Conservation (phyloP, 164 flowering plant genomes). For the Malania oleifera region DNA sequence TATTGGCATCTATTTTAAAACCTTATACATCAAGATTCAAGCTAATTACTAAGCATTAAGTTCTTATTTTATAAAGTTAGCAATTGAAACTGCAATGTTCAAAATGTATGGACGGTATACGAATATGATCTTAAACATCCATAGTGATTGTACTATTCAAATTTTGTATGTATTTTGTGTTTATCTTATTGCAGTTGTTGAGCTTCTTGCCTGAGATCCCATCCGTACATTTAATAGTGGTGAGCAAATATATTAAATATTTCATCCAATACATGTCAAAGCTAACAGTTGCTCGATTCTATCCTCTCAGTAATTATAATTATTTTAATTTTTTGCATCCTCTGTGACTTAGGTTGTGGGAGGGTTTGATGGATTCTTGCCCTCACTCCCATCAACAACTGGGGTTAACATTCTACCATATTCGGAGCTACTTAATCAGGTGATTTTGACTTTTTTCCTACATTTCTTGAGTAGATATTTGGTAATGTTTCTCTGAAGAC, state of each 20-base stretch:
- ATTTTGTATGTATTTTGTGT: not conserved
- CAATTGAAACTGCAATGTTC: too few relatives aligned
- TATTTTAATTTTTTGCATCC: not conserved
- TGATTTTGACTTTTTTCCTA: too few relatives aligned
- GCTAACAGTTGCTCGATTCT: not conserved
- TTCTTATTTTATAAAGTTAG: too few relatives aligned
- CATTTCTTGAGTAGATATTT: too few relatives aligned
- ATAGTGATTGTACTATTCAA: not conserved
- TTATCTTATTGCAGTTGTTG: slow-evolving; percentile 54
- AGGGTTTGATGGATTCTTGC: slow-evolving; percentile 67
- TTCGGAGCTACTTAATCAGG: slow-evolving; percentile 63
- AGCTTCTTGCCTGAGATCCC: slow-evolving; percentile 80
- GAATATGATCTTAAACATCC: too few relatives aligned
- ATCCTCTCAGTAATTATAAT: not conserved
- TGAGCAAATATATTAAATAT: slow-evolving; percentile 23
- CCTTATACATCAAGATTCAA: too few relatives aligned
- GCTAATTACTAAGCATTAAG: too few relatives aligned
- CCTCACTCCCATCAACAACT: slow-evolving; percentile 64
- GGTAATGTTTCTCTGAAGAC: too few relatives aligned
- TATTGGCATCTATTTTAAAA: too few relatives aligned
- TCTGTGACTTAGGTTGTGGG: slow-evolving; percentile 64
- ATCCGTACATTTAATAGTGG: slow-evolving; percentile 74
- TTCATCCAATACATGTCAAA: slow-evolving; percentile 7
- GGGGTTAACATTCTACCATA: slow-evolving; percentile 69
- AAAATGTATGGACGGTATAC: too few relatives aligned